Evolutionary conservation across 1,139 yeast genomes (phyloP).

Genomic region (Eremothecium coryli): DNA sequence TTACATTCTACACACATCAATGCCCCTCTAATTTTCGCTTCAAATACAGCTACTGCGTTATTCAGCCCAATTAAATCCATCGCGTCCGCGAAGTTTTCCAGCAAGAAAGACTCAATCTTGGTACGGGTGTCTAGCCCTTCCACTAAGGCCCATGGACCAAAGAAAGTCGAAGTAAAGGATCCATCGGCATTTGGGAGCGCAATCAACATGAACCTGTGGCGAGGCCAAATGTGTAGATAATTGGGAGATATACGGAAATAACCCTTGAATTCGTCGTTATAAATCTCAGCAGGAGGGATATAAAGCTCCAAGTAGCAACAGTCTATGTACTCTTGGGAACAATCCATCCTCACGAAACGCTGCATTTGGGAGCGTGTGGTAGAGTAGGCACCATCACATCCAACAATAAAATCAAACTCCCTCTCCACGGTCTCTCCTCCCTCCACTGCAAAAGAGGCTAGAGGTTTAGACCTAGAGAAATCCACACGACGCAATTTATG

Average conservation of each 20-base stretch:
- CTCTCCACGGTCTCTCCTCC: conserved; percentile 11
- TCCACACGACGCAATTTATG: conserved; percentile 44
- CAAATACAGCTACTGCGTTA: conserved; percentile 43
- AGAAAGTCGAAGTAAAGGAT: conserved; percentile 81
- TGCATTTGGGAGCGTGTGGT: conserved; percentile 64
- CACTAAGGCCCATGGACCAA: conserved; percentile 71
- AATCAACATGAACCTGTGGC: conserved; percentile 77
- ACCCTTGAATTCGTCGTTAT: conserved; percentile 14
- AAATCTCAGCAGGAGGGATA: conserved; percentile 47
- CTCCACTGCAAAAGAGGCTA: conserved; percentile 25
- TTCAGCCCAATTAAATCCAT: conserved; percentile 54
- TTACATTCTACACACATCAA: conserved; percentile 57
- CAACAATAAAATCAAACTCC: conserved; percentile 55
- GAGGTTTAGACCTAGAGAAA: conserved; percentile 23
- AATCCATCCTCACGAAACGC: conserved; percentile 58
- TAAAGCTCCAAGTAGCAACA: conserved; percentile 74
- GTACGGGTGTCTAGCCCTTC: conserved; percentile 41
- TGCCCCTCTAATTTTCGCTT: conserved; percentile 63
- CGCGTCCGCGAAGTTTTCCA: conserved; percentile 65
- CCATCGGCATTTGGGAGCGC: conserved; percentile 82
- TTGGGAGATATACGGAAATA: conserved; percentile 53
- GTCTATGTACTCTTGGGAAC: conserved; percentile 68
- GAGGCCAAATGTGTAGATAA: conserved; percentile 91
- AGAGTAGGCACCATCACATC: conserved; percentile 84
- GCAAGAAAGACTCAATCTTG: conserved; percentile 48